A percentile compares a stretch with the other conserved stretches of the same genome.
Conservation (phyloP, 345 rosid genomes). For the Bruguiera parviflora region DNA sequence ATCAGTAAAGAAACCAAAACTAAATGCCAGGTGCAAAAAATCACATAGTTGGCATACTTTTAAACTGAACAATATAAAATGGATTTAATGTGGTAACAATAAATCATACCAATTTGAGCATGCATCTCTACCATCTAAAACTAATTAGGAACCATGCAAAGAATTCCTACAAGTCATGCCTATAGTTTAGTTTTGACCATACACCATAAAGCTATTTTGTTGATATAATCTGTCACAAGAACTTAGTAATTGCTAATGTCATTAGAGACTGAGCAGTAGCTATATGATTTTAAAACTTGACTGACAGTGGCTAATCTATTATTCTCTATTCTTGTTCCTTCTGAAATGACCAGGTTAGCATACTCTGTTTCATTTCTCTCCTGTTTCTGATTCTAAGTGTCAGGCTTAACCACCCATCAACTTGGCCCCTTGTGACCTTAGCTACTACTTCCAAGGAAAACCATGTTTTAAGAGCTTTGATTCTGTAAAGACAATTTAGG, state of each 20-base stretch:
- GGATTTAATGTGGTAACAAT: not conserved
- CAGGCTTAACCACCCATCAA: not conserved
- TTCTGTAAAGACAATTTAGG: no score
- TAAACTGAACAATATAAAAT: not conserved
- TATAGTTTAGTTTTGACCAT: no score
- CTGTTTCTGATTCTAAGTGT: not conserved
- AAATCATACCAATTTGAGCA: not conserved
- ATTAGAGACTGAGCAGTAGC: not conserved
- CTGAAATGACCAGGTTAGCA: not conserved
- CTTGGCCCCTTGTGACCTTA: no score
- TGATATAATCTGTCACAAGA: not conserved
- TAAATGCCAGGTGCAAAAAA: not conserved
- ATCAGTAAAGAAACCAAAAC: slow-evolving; percentile 15
- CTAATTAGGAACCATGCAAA: not conserved
- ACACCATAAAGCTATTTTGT: not conserved
- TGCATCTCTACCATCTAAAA: not conserved
- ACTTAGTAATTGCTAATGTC: not conserved
- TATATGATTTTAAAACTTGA: not conserved
- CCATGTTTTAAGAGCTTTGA: no score
- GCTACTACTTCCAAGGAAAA: no score
- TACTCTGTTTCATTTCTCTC: not conserved
- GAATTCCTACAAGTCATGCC: no score
- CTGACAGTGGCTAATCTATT: not conserved
- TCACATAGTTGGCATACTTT: not conserved
- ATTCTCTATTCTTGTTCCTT: not conserved